Conservation (phyloP, 202 grass and related monocot species). For the Zoysia matrella region DNA sequence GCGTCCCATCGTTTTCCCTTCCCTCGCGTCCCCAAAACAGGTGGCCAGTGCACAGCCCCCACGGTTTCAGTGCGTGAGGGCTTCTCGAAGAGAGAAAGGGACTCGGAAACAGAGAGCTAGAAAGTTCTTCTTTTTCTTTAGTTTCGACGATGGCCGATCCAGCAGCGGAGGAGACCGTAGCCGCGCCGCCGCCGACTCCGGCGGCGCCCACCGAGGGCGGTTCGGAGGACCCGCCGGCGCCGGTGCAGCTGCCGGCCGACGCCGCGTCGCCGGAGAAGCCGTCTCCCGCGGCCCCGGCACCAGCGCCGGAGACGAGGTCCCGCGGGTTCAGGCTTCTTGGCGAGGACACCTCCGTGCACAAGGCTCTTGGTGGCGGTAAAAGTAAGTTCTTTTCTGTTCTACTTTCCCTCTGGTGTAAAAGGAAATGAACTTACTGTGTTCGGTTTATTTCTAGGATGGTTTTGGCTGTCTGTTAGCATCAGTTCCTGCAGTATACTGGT, state of each 20-base stretch:
- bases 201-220: slow-evolving; percentile 24
- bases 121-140: neutral
- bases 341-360: too few species aligned
- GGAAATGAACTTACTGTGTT: neutral
- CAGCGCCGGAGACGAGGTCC: slow-evolving; percentile 25
- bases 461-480: neutral
- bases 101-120: neutral
- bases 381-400: too few species aligned
- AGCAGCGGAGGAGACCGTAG: slow-evolving; percentile 46
- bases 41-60: slow-evolving; percentile 13
- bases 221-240: neutral
- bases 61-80: neutral
- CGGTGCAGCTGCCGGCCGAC: slow-evolving; percentile 23
- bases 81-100: slow-evolving; percentile 9
- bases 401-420: too few species aligned
- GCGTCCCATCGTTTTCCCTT: neutral
- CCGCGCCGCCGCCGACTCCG: slow-evolving; percentile 49
- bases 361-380: too few species aligned
- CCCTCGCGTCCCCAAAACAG: neutral
- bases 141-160: slow-evolving; percentile 55
- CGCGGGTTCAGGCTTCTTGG: too few species aligned
- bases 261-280: slow-evolving; percentile 30
- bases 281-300: slow-evolving; percentile 1
- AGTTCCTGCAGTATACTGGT: neutral
- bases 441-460: neutral